These are phyloP conservation scores for Mortierella polycephala DNA, from an alignment of 371 early-diverging fungal genomes.

Conservation along the genomic window DNA sequence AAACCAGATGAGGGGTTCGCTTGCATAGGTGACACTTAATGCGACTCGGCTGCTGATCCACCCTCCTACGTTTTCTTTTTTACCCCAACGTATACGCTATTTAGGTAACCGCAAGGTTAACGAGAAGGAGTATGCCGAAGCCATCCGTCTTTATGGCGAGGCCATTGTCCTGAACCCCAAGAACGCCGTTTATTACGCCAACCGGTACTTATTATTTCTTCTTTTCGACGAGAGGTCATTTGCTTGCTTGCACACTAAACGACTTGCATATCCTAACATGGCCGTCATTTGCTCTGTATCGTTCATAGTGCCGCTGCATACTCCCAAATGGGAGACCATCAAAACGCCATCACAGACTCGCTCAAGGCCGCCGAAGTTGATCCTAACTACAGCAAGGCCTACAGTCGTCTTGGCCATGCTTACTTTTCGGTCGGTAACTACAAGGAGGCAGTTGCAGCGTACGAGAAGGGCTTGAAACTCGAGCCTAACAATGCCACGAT, in stretches of 20 bases:
- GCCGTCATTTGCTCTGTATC: neutral
- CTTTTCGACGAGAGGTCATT: no score
- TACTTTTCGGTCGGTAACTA: slow-evolving; percentile 87
- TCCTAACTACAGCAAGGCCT: slow-evolving; percentile 91
- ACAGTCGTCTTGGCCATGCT: slow-evolving; percentile 94
- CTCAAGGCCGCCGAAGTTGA: slow-evolving; percentile 86
- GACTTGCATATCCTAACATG: neutral
- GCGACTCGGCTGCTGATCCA: slow-evolving; percentile 1
- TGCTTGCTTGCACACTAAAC: no score
- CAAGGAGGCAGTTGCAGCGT: slow-evolving; percentile 88
- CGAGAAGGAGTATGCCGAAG: slow-evolving; percentile 85
- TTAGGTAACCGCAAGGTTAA: slow-evolving; percentile 84
- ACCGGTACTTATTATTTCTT: slow-evolving; percentile 71
- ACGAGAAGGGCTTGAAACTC: slow-evolving; percentile 88
- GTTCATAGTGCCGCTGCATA: slow-evolving; percentile 90
- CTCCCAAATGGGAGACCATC: slow-evolving; percentile 87
- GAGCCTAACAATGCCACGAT: slow-evolving; percentile 89
- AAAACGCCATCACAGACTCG: slow-evolving; percentile 89
- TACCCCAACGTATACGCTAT: neutral
- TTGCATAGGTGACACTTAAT: neutral
- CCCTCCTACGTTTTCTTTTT: neutral
- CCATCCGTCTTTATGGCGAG: slow-evolving; percentile 88
- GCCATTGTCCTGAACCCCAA: slow-evolving; percentile 86
- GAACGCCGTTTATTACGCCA: slow-evolving; percentile 95
- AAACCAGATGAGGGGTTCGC: neutral